Percentiles rank a stretch among this genome's conserved stretches.
Conservation (phyloP, 495 filamentous ascomycete genomes). For the Penicillium bialowiezense region DNA sequence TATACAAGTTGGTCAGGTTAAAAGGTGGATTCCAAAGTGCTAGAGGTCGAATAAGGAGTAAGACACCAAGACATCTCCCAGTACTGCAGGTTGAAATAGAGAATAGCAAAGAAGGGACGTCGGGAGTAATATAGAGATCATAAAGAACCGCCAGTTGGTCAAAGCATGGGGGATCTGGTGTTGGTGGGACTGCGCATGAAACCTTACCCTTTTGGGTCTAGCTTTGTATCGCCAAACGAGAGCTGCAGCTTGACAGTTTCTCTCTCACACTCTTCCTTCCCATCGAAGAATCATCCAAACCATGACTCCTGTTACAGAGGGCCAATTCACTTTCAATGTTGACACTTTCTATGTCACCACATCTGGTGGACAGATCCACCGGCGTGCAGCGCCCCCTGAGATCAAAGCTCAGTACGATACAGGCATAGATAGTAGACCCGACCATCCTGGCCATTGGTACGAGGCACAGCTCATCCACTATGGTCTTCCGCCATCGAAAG, state of each 20-base stretch:
- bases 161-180: too few species aligned
- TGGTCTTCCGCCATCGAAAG: conserved; percentile 50
- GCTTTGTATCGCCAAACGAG: too few species aligned
- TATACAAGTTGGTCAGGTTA: too few species aligned
- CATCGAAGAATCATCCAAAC: neutral
- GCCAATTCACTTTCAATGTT: neutral
- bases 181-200: too few species aligned
- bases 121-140: too few species aligned
- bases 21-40: too few species aligned
- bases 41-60: too few species aligned
- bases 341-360: conserved; percentile 6
- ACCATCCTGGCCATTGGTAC: conserved; percentile 55
- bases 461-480: conserved; percentile 60
- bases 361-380: conserved; percentile 26
- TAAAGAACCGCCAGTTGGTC: too few species aligned
- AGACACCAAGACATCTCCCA: too few species aligned
- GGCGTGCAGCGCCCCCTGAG: conserved; percentile 46
- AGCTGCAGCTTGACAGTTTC: neutral
- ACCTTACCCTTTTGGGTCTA: too few species aligned
- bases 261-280: neutral
- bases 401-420: conserved; percentile 43
- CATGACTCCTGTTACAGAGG: neutral
- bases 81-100: too few species aligned
- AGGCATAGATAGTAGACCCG: conserved; percentile 19
- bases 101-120: too few species aligned